phyloP scores from a whole-genome alignment of 164 flowering plant species.

The Platanus orientalis region DNA sequence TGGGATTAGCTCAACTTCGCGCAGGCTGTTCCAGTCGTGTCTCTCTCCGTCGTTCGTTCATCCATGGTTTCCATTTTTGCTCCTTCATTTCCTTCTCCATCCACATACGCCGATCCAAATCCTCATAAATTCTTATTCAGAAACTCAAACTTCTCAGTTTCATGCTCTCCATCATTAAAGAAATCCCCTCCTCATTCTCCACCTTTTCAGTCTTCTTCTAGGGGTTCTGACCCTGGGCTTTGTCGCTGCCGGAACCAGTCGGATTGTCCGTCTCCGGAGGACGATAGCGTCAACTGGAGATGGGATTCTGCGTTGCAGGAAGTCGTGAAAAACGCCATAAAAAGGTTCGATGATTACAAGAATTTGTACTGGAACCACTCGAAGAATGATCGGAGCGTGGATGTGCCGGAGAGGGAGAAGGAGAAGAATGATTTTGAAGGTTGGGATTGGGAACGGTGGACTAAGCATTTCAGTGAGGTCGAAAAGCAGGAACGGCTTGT shows the following conservation, averaged over 20 bases:
- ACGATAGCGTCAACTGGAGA: slow-evolving; percentile 14
- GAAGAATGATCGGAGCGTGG: slow-evolving; percentile 2
- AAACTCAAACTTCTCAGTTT: slow-evolving; percentile 10
- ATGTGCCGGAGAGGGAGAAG: slow-evolving; percentile 2
- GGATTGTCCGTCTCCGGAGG: slow-evolving; percentile 24
- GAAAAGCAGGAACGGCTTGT: slow-evolving; percentile 70
- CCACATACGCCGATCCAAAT: slow-evolving; percentile 18
- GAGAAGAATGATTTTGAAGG: slow-evolving; percentile 25
- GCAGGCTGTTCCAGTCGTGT: no score
- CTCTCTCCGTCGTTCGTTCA: neutral
- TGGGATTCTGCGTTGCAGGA: slow-evolving; percentile 57
- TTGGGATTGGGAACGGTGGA: slow-evolving; percentile 98
- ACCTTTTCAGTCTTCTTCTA: slow-evolving; percentile 5
- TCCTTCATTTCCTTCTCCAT: slow-evolving; percentile 10
- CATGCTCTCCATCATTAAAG: slow-evolving; percentile 9
- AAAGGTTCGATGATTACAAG: slow-evolving; percentile 41
- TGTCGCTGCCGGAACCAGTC: slow-evolving; percentile 38
- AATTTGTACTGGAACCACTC: slow-evolving; percentile 20
- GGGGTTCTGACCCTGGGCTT: slow-evolving; percentile 27
- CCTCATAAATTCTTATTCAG: slow-evolving; percentile 14
- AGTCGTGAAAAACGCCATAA: slow-evolving; percentile 32
- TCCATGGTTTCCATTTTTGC: slow-evolving; percentile 13
- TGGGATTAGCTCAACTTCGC: no score
- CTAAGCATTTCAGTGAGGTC: slow-evolving; percentile 60
- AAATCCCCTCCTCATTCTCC: slow-evolving; percentile 12